Evolutionary conservation across 306 rosid species (phyloP).

Genomic region (Prunus persica): Prunus_persica_NCBIv2 NC_034015.1:369501-370000

Average conservation of each 20-base stretch:
- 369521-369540: not conserved
- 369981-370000: not conserved
- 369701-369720: slow-evolving; percentile 96
- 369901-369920: not conserved
- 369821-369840: not conserved
- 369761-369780: slow-evolving; percentile 85
- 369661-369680: not conserved
- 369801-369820: not conserved
- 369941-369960: not conserved
- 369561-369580: not conserved
- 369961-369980: not conserved
- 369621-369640: not conserved
- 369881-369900: not conserved
- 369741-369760: slow-evolving; percentile 98
- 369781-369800: slow-evolving; percentile 54
- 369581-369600: not conserved
- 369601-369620: not conserved
- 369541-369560: not conserved
- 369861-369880: not conserved
- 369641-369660: not conserved
- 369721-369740: slow-evolving; percentile 98
- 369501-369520: not conserved
- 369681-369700: slow-evolving; percentile 95
- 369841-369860: slow-evolving; percentile 27
- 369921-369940: not conserved